Evolutionary conservation across 257 asterid genomes (phyloP), one percentile per base, ranked within the genome.

Genomic region (Coffea canephora): DNA sequence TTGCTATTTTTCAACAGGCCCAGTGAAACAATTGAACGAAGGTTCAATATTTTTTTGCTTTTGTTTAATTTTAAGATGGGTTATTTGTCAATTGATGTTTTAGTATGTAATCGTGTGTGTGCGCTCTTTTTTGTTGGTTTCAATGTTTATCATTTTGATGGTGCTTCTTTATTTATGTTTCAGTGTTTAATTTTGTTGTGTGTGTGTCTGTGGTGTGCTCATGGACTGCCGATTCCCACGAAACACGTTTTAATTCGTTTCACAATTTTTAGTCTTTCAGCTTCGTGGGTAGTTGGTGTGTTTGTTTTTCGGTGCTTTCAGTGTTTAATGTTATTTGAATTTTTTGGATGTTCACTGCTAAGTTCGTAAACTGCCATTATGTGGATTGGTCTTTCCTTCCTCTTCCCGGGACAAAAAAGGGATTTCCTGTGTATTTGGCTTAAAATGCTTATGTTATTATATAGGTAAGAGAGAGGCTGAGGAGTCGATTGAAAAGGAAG

Each of bases 11-110:
- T 73, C 81, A 10, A 86, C 76, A 68, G 39, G 83, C 77, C 86
- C 89, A 18, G 23, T 82, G 74, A 89, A 91, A 82, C 84, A 87
- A 19, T 71, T 83, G 91, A 89, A 89, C 86, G 89, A 91, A 87
- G 95, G 95, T 91, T 66, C 69, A 39, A 39, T 39, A 3, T 39
- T 39, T 39, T 39, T 8, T 2, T 70, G 36, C 67, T 39, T 5
- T 2, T 8, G 0, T 6, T 39, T 8, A 5, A 4, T 57, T 57
- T 18, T 57, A n/a, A 16, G 69, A 12, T n/a, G 69, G 69, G 13
- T 19, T 23, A 6, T 61, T 21, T 31, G 13, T 50, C 55, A 50
- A 16, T 21, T 23, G 31, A 59, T 21, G 31, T 59, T 59, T 21
- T 59, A 8, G 3, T 59, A 19, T 6, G n/a, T 59, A 59, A 59